Evolutionary conservation across 768 basidiomycete genomes (phyloP), one percentile per base, ranked within the genome.

Genomic region (Dendrothele bispora): DNA sequence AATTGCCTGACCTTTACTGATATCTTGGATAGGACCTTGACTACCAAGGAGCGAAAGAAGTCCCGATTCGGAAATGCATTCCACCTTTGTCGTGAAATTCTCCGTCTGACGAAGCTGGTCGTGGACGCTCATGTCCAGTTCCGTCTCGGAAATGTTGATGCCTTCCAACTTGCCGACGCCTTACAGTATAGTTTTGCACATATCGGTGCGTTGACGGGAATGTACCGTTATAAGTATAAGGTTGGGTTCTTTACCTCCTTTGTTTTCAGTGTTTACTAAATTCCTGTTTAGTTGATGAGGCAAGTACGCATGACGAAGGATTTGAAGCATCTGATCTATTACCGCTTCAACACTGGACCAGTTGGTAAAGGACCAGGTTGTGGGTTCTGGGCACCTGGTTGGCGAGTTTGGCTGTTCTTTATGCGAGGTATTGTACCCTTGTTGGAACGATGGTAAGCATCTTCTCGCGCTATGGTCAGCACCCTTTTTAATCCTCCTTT

Each of bases 211-310:
- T 73, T 99, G 56, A 99, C 97, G 4, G 97, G 97, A 58, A 99
- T 99, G 97, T 99, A 99, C 71, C 86, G 95, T 24, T 98, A 98
- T 77, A 98, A 98, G 76, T 99, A 99, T 77, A 98, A 98, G 82
- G 87, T 86, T 50, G 8, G 75, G 61, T 15, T 30, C 21, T 20
- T 32, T 7, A 11, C 3, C 43, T 18, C 11, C 25, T 24, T n/a
- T 25, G 20, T 24, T 26, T 18, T 29, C 32, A 34, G 28, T 20
- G n/a, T 49, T 51, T 48, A 45, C 53, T 50, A 17, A 50, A 43
- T 4, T 4, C 21, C 7, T 36, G 30, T 50, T 28, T 56, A 89
- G 91, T 78, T 99, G 52, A 99, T 99, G 97, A 81, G 92, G 62
- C 97, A 99, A 84, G 94, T 99, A 30, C 88, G 97, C 54, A 95